Percentiles rank a stretch among this genome's conserved stretches.
Evolutionary conservation across 208 protist species (phyloP).

Genomic region (Leishmania mexicana): DNA sequence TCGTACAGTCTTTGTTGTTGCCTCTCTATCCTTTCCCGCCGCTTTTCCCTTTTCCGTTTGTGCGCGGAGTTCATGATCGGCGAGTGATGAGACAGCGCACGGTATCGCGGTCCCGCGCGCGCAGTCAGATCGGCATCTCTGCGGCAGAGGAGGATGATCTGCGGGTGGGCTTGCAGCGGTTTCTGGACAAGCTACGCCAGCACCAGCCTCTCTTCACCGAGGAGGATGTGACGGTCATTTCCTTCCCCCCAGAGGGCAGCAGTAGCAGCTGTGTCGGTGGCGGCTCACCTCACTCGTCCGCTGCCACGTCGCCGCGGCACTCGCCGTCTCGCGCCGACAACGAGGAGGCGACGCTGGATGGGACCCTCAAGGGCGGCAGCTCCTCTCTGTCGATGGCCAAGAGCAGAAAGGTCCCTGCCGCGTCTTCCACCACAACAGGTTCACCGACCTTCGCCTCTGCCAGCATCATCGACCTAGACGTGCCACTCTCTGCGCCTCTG

Average conservation of each 20-base stretch:
- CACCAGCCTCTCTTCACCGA: slow-evolving; percentile 75
- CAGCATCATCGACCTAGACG: slow-evolving; percentile 54
- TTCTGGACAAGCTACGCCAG: slow-evolving; percentile 63
- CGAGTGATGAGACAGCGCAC: slow-evolving; percentile 30
- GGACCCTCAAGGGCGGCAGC: background rate
- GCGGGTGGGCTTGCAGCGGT: slow-evolving; percentile 49
- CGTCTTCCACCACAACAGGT: background rate
- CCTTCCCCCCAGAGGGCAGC: slow-evolving; percentile 48
- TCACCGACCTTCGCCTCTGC: background rate
- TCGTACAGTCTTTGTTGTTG: background rate
- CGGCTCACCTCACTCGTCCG: slow-evolving; percentile 33
- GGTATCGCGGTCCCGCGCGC: slow-evolving; percentile 37
- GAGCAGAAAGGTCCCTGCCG: background rate
- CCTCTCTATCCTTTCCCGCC: background rate
- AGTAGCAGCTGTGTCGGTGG: slow-evolving; percentile 27
- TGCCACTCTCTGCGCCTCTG: slow-evolving; percentile 46
- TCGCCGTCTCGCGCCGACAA: slow-evolving; percentile 28
- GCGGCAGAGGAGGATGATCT: slow-evolving; percentile 50
- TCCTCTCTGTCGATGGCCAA: background rate
- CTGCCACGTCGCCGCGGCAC: slow-evolving; percentile 13
- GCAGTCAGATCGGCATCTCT: slow-evolving; percentile 17
- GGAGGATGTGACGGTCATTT: slow-evolving; percentile 78
- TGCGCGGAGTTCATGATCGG: slow-evolving; percentile 9
- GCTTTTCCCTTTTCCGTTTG: background rate
- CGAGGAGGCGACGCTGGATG: slow-evolving; percentile 10